These are phyloP conservation scores for Neurospora sp. DNA, from an alignment of 495 filamentous ascomycete species.

Conservation along the genomic window DNA sequence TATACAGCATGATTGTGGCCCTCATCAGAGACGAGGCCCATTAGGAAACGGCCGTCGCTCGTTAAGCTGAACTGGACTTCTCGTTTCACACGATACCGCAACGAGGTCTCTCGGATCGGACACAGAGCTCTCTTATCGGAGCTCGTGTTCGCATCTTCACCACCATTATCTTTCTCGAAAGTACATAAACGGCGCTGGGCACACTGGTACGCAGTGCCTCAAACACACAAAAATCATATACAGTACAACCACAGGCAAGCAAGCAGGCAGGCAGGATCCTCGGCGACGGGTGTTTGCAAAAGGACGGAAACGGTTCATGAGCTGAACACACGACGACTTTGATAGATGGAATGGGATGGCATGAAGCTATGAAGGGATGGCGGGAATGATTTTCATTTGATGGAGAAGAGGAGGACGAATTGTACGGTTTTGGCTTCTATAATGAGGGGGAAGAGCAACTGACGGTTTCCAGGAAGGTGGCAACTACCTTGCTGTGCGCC, in stretches of 20 bases:
- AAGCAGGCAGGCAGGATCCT: not conserved
- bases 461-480: not conserved
- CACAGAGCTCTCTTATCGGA: not conserved
- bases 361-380: not conserved
- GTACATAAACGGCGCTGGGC: not conserved
- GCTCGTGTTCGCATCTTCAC: not conserved
- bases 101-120: not conserved
- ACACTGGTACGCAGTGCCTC: not conserved
- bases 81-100: not conserved
- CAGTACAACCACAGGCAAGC: not conserved
- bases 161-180: not conserved
- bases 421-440: not conserved
- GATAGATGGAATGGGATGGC: not conserved
- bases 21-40: slow-evolving; percentile 91
- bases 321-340: not conserved
- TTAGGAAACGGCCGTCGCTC: slow-evolving; percentile 31
- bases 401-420: not conserved
- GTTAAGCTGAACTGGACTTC: not conserved
- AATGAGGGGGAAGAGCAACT: not conserved
- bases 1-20: slow-evolving; percentile 99
- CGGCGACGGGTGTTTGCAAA: not conserved
- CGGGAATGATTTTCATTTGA: not conserved
- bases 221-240: not conserved
- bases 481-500: not conserved
- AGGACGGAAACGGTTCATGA: not conserved